These are phyloP conservation scores for Cucumis sativus DNA, from an alignment of 306 rosid genomes.

Conservation along the genomic window DNA sequence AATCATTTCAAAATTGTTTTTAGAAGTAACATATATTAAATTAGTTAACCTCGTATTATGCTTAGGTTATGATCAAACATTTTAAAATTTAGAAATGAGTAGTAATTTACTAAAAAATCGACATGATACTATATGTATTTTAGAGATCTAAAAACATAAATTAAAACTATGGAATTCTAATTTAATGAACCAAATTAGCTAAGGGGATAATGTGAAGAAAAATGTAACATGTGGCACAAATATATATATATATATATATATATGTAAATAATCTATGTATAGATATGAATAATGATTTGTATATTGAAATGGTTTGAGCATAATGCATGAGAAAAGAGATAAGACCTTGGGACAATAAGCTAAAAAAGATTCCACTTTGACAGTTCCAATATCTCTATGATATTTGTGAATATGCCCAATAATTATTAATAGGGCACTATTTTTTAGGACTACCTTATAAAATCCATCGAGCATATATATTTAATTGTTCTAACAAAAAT, in stretches of 20 bases:
- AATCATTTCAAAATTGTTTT: too few species aligned
- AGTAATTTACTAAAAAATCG: too few species aligned
- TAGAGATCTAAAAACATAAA: too few species aligned
- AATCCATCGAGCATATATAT: neutral
- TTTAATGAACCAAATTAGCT: neutral
- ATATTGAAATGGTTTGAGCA: neutral
- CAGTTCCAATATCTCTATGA: neutral
- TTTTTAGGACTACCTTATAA: neutral
- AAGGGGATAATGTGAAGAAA: neutral
- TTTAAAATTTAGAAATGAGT: too few species aligned
- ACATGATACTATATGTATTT: too few species aligned
- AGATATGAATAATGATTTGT: neutral
- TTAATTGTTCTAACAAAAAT: neutral
- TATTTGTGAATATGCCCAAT: neutral
- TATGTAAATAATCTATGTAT: neutral
- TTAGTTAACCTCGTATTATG: too few species aligned
- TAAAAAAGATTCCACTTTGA: neutral
- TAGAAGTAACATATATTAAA: too few species aligned
- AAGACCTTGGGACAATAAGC: neutral
- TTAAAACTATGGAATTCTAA: neutral
- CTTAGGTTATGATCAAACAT: too few species aligned
- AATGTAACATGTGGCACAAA: neutral
- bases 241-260: too few species aligned
- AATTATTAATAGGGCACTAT: neutral
- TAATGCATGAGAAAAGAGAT: neutral